These are phyloP conservation scores for Heterobasidion annosum DNA, from an alignment of 1,284 basidiomycete species.

Conservation along the genomic window DNA sequence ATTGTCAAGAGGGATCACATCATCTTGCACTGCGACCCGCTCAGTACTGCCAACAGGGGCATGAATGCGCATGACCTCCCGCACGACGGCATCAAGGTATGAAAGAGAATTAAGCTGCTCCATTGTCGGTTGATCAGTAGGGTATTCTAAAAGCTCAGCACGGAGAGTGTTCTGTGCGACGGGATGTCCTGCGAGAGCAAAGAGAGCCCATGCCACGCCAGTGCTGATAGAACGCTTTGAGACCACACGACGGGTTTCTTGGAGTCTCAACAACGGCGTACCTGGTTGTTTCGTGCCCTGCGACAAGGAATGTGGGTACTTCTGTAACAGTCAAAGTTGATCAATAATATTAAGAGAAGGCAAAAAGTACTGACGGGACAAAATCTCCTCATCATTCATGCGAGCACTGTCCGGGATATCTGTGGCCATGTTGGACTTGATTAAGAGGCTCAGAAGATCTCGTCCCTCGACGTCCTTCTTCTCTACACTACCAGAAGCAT, in stretches of 20 bases:
- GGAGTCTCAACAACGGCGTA: constrained; percentile 8
- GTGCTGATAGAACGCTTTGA: constrained; percentile 10
- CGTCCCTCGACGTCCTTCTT: constrained; percentile 23
- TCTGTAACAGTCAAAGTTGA: constrained; percentile 22
- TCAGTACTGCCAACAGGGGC: constrained; percentile 49
- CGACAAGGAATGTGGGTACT: constrained; percentile 51
- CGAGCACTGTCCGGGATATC: constrained; percentile 48
- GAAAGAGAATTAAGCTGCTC: constrained; percentile 49
- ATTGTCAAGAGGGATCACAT: constrained; percentile 24
- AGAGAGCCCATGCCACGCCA: constrained; percentile 51
- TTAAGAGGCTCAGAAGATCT: constrained; percentile 46
- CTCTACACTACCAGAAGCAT: constrained; percentile 10
- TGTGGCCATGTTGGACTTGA: constrained; percentile 55
- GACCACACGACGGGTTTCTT: no score
- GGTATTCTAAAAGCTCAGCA: constrained; percentile 46
- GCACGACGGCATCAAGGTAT: constrained; percentile 58
- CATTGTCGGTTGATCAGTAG: constrained; percentile 32
- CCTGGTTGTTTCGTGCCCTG: constrained; percentile 75
- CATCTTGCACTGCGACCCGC: constrained; percentile 43
- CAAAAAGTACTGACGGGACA: constrained; percentile 49
- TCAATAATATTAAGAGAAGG: neutral
- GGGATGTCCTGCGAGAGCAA: constrained; percentile 45
- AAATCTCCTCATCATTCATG: constrained; percentile 65
- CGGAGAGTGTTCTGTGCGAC: constrained; percentile 60
- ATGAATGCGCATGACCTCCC: constrained; percentile 62